These are phyloP conservation scores for Chamaecrista fasciculata DNA, from an alignment of 306 rosid genomes.

Conservation along the genomic window DNA sequence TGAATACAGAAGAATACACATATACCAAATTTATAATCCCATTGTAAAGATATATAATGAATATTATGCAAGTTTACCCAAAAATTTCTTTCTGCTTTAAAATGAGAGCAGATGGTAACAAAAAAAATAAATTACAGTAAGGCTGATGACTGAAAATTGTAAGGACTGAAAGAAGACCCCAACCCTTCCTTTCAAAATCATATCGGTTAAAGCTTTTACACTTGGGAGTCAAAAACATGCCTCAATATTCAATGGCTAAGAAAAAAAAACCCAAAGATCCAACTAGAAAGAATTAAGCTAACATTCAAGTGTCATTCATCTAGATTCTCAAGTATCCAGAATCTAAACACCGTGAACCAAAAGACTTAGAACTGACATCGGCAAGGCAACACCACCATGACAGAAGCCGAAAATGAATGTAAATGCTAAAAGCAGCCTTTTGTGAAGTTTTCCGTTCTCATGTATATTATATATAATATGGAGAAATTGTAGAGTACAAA, in stretches of 20 bases:
- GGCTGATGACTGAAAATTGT: neutral
- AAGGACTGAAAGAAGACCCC: neutral
- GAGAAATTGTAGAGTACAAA: constrained; percentile 18
- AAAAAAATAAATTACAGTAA: constrained; percentile 5
- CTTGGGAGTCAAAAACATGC: neutral
- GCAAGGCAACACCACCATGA: constrained; percentile 9
- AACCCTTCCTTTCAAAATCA: neutral
- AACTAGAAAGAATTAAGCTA: constrained; percentile 2
- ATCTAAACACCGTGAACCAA: neutral
- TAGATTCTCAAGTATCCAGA: neutral
- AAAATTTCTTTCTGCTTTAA: neutral
- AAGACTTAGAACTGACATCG: neutral
- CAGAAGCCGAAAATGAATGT: neutral
- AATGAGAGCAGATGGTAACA: constrained; percentile 12
- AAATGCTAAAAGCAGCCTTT: neutral
- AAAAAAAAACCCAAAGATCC: neutral
- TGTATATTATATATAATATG: neutral
- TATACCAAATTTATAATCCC: constrained; percentile 8
- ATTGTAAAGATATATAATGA: constrained; percentile 8
- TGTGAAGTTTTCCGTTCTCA: neutral
- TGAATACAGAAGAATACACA: constrained; percentile 28
- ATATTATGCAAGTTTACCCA: neutral
- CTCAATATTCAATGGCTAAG: neutral
- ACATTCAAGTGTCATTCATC: constrained; percentile 9
- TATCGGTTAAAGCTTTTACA: neutral